Base-by-base conservation (phyloP, 179 eudicot genomes). In the Silene coronaria region DNA sequence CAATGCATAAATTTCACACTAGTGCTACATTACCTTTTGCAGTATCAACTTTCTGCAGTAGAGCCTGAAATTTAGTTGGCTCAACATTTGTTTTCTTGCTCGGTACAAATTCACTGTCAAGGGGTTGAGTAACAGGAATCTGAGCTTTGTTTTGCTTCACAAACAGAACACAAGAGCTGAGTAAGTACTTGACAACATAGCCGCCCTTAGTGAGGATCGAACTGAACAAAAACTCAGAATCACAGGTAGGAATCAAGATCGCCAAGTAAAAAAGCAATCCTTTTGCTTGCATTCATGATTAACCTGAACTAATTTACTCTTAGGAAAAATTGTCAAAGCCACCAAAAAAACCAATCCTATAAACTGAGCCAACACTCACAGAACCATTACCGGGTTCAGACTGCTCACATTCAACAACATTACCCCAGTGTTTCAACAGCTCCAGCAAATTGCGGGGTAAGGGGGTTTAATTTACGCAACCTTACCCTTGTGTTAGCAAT, bases 41-140 rank as follows among this genome's bases (percentile, higher is more conserved):
- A 76, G 80, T 88, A 84, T 88, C 96, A 77, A 92, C 96, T 73
- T 86, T 92, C 81, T 85, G 90, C 70, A 84, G 76, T 83, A 92
- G 79, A 57, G 95, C 80, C 70, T 88, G 91, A 66, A 86, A 90
- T 84, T 87, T 93, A 24, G 87, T 77, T 42, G 79, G 89, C 79
- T 81, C 9, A 75, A 95, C 88, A 78, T 86, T 90, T 45, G 97
- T 93, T 24, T 91, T 88, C 79, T 92, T 92, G 73, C 76, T 94
- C 13, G 90, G 90, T 79, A 94, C 97, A 83, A 92, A 90, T 34
- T 92, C 86, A 84, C 88, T 86, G 81, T 79, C 86, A 80, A 92
- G 86, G 46, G 97, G 90, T 85, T 92, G 86, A 3, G 88, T 89
- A 81, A 90, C 96, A 10, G 87, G 91, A 75, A 92, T 91, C 83